Evolutionary conservation across 2,329 filamentous ascomycete species (phyloP).

Genomic region (Colletotrichum tropicale): DNA sequence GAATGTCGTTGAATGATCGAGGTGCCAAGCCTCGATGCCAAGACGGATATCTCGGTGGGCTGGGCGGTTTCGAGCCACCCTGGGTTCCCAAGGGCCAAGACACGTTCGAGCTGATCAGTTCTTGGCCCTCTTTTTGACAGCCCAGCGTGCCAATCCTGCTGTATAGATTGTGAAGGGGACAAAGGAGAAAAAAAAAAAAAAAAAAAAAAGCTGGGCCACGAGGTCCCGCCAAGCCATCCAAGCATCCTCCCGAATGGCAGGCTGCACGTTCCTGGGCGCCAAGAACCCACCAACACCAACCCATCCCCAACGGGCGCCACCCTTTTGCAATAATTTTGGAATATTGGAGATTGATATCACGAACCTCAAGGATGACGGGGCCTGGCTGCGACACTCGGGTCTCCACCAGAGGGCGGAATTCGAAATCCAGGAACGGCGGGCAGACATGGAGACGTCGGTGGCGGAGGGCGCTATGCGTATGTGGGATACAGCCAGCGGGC

Average conservation of each 20-base stretch:
- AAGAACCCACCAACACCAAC: neutral
- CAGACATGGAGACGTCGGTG: neutral
- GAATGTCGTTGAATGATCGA: neutral
- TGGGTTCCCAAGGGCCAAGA: conserved; percentile 6
- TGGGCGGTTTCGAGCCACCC: neutral
- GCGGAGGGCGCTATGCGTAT: neutral
- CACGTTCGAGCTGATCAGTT: neutral
- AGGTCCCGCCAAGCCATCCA: neutral
- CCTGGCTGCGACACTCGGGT: neutral
- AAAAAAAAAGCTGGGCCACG: neutral
- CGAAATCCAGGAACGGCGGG: neutral
- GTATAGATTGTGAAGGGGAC: neutral
- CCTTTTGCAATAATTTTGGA: neutral
- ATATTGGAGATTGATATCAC: neutral
- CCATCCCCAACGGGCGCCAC: neutral
- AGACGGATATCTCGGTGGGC: conserved; percentile 12
- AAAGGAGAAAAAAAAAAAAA: neutral
- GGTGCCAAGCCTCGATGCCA: neutral
- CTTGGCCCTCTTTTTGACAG: neutral
- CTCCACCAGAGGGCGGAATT: neutral
- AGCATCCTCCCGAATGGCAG: neutral
- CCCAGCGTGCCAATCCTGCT: neutral
- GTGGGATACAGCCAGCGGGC: neutral
- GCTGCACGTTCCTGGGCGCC: neutral
- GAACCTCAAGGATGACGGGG: neutral